A percentile compares a stretch with the other conserved stretches of the same genome.
phyloP scores from a whole-genome alignment of 139 green algal genomes.

The Limnomonas spitsbergensis region DNA sequence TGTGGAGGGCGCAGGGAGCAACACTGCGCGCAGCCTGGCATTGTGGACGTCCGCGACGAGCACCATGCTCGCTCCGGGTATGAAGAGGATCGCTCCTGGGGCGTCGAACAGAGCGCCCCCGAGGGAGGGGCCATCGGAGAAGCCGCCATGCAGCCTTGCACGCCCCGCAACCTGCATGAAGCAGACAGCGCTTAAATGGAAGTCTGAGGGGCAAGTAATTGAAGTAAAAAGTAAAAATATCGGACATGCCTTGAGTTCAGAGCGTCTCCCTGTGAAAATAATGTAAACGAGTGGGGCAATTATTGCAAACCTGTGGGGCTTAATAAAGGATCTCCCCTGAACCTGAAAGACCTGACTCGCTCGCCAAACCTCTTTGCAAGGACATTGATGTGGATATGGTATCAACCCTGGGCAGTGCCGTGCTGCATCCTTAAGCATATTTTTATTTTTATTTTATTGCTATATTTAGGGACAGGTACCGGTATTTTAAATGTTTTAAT shows the following conservation, averaged over 20 bases:
- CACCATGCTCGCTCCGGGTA: neutral
- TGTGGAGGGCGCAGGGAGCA: neutral
- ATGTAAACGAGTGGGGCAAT: neutral
- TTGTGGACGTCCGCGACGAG: neutral
- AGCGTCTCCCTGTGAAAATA: neutral
- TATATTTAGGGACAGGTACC: too few species aligned
- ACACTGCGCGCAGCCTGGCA: neutral
- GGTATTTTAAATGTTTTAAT: too few species aligned
- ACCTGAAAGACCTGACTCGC: too few species aligned
- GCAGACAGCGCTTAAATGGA: too few species aligned
- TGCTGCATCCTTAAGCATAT: too few species aligned
- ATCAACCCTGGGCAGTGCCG: too few species aligned
- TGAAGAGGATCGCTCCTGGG: neutral
- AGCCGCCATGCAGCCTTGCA: neutral
- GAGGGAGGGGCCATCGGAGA: neutral
- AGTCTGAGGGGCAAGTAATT: slow-evolving; percentile 2
- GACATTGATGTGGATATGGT: too few species aligned
- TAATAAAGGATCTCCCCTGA: too few species aligned
- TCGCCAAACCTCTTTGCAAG: too few species aligned
- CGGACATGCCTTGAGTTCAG: neutral
- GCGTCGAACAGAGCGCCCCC: neutral
- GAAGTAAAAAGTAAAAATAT: neutral
- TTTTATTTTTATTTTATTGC: too few species aligned
- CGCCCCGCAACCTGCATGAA: neutral
- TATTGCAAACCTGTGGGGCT: too few species aligned